Percentiles rank a stretch among this genome's conserved stretches.
Conservation (phyloP, 176 grass and related monocot species). For the Thinopyrum elongatum region DNA sequence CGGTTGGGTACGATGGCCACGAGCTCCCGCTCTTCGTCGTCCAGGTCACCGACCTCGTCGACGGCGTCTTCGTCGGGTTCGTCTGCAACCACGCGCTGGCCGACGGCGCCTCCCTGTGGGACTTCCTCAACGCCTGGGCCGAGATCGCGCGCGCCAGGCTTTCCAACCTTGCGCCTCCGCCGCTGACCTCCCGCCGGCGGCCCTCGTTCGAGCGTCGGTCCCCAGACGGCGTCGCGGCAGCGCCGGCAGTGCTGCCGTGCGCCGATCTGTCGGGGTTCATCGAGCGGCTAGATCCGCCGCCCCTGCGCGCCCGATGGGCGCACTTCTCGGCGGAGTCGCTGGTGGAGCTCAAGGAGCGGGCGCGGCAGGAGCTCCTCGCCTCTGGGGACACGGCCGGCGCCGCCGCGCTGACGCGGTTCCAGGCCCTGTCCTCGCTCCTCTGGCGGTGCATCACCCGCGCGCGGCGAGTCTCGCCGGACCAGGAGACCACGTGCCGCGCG, state of each 20-base stretch:
- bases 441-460: conserved; percentile 61
- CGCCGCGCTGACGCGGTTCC: conserved; percentile 52
- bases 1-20: conserved; percentile 44
- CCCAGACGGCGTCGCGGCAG: conserved; percentile 4
- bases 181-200: neutral
- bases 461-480: conserved; percentile 2
- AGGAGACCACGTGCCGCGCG: conserved; percentile 27
- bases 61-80: conserved; percentile 62
- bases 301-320: conserved; percentile 35
- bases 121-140: conserved; percentile 60
- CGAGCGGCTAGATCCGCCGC: conserved; percentile 3
- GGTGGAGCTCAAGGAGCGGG: conserved; percentile 40
- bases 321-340: conserved; percentile 48
- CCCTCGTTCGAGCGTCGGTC: conserved; percentile 56
- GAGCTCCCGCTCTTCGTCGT: conserved; percentile 41
- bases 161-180: neutral
- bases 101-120: conserved; percentile 62
- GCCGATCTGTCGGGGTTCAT: conserved; percentile 2
- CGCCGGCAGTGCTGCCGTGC: conserved; percentile 44
- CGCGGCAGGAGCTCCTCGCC: conserved; percentile 34
- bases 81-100: conserved; percentile 62
- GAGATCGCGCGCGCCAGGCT: conserved; percentile 29
- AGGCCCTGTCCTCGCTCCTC: conserved; percentile 46
- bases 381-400: conserved; percentile 26
- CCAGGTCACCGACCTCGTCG: conserved; percentile 56